phyloP scores from a whole-genome alignment of 257 asterid species.

The Forsythia suspensa region DNA sequence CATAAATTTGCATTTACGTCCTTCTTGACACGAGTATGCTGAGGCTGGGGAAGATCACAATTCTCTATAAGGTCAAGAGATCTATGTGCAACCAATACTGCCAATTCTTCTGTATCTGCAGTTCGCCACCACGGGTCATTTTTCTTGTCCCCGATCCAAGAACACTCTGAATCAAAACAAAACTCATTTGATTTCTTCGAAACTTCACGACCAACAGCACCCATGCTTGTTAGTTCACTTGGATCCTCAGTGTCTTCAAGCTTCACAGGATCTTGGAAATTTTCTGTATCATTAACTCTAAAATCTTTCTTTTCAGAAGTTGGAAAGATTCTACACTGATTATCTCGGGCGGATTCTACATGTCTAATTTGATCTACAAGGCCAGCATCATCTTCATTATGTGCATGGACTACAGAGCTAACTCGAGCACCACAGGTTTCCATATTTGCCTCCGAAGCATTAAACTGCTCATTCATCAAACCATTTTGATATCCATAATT shows the following conservation, averaged over 20 bases:
- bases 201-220: conserved; percentile 28
- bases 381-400: conserved; percentile 27
- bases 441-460: conserved; percentile 32
- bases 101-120: conserved; percentile 73
- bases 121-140: conserved; percentile 87
- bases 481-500: conserved; percentile 43
- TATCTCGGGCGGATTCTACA: conserved; percentile 26
- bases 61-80: conserved; percentile 63
- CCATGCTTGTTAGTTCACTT: conserved; percentile 27
- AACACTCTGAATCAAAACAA: conserved; percentile 40
- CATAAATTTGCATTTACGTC: conserved; percentile 27
- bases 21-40: conserved; percentile 38
- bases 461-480: conserved; percentile 34
- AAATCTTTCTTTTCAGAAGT: conserved; percentile 26
- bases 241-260: conserved; percentile 26
- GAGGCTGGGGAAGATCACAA: conserved; percentile 89
- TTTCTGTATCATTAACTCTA: conserved; percentile 23
- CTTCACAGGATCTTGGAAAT: conserved; percentile 20
- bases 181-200: conserved; percentile 39
- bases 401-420: conserved; percentile 21
- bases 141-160: conserved; percentile 52
- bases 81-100: conserved; percentile 61
- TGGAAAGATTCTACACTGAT: conserved; percentile 25
- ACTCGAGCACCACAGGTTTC: conserved; percentile 22
- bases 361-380: conserved; percentile 24